Base-by-base conservation (phyloP, 441 rosid genomes). In the Omphalea diandra region DNA sequence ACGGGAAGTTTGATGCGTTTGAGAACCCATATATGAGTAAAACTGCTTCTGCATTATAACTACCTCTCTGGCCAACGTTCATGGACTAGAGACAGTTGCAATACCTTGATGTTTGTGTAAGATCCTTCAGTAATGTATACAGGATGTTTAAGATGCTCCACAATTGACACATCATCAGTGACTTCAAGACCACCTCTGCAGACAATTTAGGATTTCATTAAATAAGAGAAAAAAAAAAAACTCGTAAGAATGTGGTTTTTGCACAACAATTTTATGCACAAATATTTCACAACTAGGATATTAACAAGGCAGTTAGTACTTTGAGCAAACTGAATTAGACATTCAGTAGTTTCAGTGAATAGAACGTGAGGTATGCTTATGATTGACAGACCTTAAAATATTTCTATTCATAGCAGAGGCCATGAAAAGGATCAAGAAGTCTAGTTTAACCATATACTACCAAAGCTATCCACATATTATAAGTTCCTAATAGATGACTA, bases 81-180 rank as follows among this genome's bases (percentile, higher is more conserved):
- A 15, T 5, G 57, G 58, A 47, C 9, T 20, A 66, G 3, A n/a
- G n/a, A 20, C 10, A 49, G 53, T 38, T 24, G 20, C 6, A 27
- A 38, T 83, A 70, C 74, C 91, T 94, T 94, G 80, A 94, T 94
- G 81, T 91, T 94, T 56, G 97, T 90, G 79, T 90, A 90, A 38
- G 94, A 94, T 85, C 99, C 99, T 85, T 87, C 91, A 2, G 97
- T 90, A 70, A 90, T 85, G 76, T 75, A 88, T 5, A 94, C 97
- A 0, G 96, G 96, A 76, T 94, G 97, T 71, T 86, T 85, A 54
- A 94, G 97, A 82, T 89, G 86, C 80, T 94, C 97, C 61, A 92
- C 94, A 3, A 92, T 94, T 0, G 99, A 94, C 50, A 92, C 97
- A 69, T 94, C 97, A 78, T 94, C 96, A 0, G 98, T 94, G 54